Evolutionary conservation across 306 rosid genomes (phyloP).

Genomic region (Trichosanthes cucumerina): DNA sequence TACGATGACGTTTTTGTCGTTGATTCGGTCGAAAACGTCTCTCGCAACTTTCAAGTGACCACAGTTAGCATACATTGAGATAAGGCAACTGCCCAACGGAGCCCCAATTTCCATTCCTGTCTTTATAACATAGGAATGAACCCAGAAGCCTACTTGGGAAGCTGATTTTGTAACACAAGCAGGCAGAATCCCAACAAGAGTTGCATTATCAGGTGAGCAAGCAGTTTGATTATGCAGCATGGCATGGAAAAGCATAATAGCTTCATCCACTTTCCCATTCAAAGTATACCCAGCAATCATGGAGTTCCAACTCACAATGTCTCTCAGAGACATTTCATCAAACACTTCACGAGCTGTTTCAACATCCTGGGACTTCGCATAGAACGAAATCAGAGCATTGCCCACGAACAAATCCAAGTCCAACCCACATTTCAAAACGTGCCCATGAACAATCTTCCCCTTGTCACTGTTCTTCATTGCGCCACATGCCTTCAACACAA

Average conservation of each 20-base stretch:
- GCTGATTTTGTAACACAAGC: conserved; percentile 51
- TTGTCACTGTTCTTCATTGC: conserved; percentile 30
- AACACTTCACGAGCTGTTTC: conserved; percentile 41
- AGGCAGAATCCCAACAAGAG: conserved; percentile 50
- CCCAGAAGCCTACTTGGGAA: conserved; percentile 52
- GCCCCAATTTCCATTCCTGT: conserved; percentile 43
- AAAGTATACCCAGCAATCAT: conserved; percentile 52
- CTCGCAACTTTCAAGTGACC: conserved; percentile 47
- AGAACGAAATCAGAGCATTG: conserved; percentile 49
- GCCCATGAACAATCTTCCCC: conserved; percentile 56
- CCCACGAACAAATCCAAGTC: conserved; percentile 52
- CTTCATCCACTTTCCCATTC: conserved; percentile 41
- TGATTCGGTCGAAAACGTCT: conserved; percentile 33
- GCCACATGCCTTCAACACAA: conserved; percentile 67
- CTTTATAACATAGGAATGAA: conserved; percentile 55
- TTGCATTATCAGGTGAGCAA: conserved; percentile 41
- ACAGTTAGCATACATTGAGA: conserved; percentile 57
- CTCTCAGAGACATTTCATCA: conserved; percentile 36
- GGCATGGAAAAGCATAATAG: conserved; percentile 31
- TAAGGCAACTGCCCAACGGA: conserved; percentile 47
- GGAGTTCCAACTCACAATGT: conserved; percentile 67
- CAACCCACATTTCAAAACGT: conserved; percentile 48
- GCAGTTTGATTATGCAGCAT: conserved; percentile 28
- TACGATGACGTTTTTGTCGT: conserved; percentile 31
- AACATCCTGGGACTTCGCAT: conserved; percentile 44